Base-by-base conservation (phyloP, 768 basidiomycete genomes). In the Pholiota conissans region DNA sequence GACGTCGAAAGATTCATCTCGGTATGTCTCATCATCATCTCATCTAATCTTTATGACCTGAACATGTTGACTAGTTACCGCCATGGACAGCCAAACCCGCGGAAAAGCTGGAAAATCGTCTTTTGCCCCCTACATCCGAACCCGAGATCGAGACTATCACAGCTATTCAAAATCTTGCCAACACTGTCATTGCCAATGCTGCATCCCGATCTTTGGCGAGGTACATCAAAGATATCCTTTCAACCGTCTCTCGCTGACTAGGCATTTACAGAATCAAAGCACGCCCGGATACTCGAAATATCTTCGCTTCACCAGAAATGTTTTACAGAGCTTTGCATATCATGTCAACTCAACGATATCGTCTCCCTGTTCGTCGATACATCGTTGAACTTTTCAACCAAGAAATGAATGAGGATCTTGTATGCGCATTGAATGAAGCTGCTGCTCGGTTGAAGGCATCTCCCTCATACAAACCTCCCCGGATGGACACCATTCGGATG, bases 141-240 rank as follows among this genome's bases (percentile, higher is more conserved):
- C 75, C 82, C 34, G 95, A 98, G 65, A 79, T 86, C 4, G 93
- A 96, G 63, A 87, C 93, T 27, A 81, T 95, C 63, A 88, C 89
- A 3, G 91, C 93, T 3, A 91, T 99, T 49, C 90, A 94, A 65
- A 98, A 98, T 69, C 78, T 99, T 39, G 88, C 90, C 27, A 99
- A 99, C 68, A 93, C 95, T 18, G 95, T 98, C 50, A 91, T 98
- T 57, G 95, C 95, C 0, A 95, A 95, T 66, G 85, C 92, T 22
- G 95, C 97, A 1, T 98, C 97, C 22, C 84, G 93, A 46, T 89
- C 93, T 16, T 77, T 99, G 35, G 88, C 93, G 27, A 85, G 84
- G 94, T 95, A 66, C 61, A 81, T 18, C 5, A 9, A 45, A 9
- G 40, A 49, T 39, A 37, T 55, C 42, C 53, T 30, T 32, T 53